Base-by-base conservation (phyloP, 2,329 filamentous ascomycete genomes). In the Microsporum ferrugineum region DNA sequence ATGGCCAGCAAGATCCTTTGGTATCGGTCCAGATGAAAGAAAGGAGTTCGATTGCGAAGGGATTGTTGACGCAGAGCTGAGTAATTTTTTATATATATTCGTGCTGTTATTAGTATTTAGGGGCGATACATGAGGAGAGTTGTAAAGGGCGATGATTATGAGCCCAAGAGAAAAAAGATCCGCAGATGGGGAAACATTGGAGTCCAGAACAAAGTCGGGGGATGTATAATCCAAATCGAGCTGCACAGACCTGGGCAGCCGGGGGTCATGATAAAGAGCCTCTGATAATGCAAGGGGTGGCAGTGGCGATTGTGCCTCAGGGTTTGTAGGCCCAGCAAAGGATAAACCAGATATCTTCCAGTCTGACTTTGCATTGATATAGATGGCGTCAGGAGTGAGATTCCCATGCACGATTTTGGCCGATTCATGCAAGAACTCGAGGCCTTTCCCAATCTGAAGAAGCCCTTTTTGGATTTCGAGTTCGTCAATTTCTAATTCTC, bases 331-430 rank as follows among this genome's bases (percentile, higher is more conserved):
- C 53, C 88, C 88, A 71, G 88, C 89, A 73, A 96, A 99, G 0
- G 88, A 84, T 43, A 99, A 81, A n/a, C 92, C 94, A 67, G 91
- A 92, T 63, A 99, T 89, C 73, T 99, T 99, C 94, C 94, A 99
- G 74, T 99, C 94, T 56, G 89, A 95, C 83, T 99, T 99, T 45
- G 89, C 84, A 75, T 99, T 99, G 73, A 99, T 85, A 66, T 96
- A 87, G 65, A 99, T 85, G 17, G 91, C 89, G 65, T 97, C 92
- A 0, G 94, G 94, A 0, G 91, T 97, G 65, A 99, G 75, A 71
- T 99, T 99, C 56, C 88, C 90, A 74, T 99, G 94, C 0, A 97
- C 89, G 57, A 99, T 80, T 0, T 90, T 90, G 7, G 92, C 92
- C 71, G 92, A 96, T 71, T 97, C 92, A 71, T 97, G 92, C 63